Conservation (phyloP, 2,329 filamentous ascomycete genomes). For the Colletotrichum higginsianum region DNA sequence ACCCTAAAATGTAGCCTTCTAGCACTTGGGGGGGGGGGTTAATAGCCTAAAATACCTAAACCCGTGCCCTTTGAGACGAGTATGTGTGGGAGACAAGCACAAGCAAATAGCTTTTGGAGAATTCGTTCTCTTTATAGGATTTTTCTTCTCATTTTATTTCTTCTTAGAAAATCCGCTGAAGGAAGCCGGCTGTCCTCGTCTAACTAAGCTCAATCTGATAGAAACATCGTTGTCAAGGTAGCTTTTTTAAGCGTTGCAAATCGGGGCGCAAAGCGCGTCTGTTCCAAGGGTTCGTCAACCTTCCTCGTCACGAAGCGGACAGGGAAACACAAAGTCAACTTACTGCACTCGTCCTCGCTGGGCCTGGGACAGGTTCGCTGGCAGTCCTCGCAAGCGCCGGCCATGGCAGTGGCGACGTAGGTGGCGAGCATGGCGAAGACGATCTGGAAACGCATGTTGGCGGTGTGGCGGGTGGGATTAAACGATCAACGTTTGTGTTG, state of each 20-base stretch:
- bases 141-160: too few species aligned
- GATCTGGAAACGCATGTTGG: slow-evolving; percentile 28
- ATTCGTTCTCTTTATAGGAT: too few species aligned
- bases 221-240: neutral
- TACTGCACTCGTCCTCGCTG: slow-evolving; percentile 28
- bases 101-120: too few species aligned
- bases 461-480: neutral
- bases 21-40: too few species aligned
- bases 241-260: slow-evolving; percentile 26
- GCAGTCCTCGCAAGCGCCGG: slow-evolving; percentile 26
- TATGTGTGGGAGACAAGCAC: too few species aligned
- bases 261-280: slow-evolving; percentile 22
- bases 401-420: slow-evolving; percentile 20
- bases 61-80: too few species aligned
- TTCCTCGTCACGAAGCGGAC: rapidly evolving
- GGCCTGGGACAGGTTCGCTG: slow-evolving; percentile 24
- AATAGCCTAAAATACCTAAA: too few species aligned
- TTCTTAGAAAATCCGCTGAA: too few species aligned
- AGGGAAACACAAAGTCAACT: neutral
- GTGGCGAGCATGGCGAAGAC: slow-evolving; percentile 21
- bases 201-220: neutral
- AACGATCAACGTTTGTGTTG: slow-evolving; percentile 11
- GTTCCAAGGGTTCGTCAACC: rapidly evolving
- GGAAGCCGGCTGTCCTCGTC: too few species aligned
- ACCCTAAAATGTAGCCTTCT: too few species aligned